A percentile compares a stretch with the other conserved stretches of the same genome.
These are phyloP conservation scores for Cryomyces antarcticus DNA, from an alignment of 495 filamentous ascomycete genomes.

Conservation along the genomic window DNA sequence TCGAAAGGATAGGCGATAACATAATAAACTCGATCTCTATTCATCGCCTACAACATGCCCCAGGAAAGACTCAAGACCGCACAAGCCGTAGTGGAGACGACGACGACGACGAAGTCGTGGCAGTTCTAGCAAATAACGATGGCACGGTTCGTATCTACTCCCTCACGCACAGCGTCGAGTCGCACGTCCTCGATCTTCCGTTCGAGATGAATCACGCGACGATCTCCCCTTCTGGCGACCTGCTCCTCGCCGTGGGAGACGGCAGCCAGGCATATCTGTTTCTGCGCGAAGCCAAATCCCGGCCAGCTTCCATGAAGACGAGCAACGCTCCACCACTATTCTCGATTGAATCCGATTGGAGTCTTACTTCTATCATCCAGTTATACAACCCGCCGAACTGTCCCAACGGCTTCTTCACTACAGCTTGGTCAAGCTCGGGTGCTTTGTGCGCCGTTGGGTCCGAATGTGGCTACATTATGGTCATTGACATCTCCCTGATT, in stretches of 20 bases:
- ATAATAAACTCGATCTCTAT: conserved; percentile 57
- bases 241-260: conserved; percentile 73
- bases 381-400: conserved; percentile 12
- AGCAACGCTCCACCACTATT: not conserved
- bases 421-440: conserved; percentile 51
- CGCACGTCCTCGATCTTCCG: conserved; percentile 49
- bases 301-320: not conserved
- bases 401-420: conserved; percentile 37
- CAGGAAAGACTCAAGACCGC: too few relatives aligned
- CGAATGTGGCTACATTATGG: conserved; percentile 47
- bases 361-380: conserved; percentile 8
- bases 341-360: conserved; percentile 11
- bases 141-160: conserved; percentile 63
- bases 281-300: conserved; percentile 15
- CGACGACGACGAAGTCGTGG: conserved; percentile 34
- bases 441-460: conserved; percentile 49
- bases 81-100: conserved; percentile 17
- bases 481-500: conserved; percentile 39
- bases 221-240: conserved; percentile 67
- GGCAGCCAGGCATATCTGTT: conserved; percentile 70
- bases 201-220: conserved; percentile 80
- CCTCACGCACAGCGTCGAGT: conserved; percentile 36
- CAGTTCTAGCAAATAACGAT: conserved; percentile 75
- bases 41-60: conserved; percentile 27
- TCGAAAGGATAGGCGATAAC: conserved; percentile 21